Conservation (phyloP, 2,329 filamentous ascomycete species). For the Fusarium sp. region DNA sequence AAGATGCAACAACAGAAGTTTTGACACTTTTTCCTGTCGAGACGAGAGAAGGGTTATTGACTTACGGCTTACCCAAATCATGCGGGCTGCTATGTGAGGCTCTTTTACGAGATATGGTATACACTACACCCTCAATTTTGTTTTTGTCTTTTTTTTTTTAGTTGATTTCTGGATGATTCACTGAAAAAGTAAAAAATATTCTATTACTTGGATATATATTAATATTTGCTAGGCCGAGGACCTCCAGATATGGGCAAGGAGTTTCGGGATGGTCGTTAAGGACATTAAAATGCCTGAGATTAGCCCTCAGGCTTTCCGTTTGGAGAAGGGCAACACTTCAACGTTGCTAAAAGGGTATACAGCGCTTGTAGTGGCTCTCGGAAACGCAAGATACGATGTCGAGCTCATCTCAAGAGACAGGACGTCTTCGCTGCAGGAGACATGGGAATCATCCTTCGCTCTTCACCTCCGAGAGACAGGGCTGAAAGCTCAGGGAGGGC, state of each 20-base stretch:
- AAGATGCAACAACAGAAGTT: constrained; percentile 43
- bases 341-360: constrained; percentile 43
- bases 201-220: constrained; percentile 5
- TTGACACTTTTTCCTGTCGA: constrained; percentile 42
- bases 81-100: constrained; percentile 39
- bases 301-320: constrained; percentile 43
- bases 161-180: neutral
- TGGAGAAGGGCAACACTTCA: constrained; percentile 44
- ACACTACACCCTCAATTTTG: constrained; percentile 1
- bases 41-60: constrained; percentile 41
- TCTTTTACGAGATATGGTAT: constrained; percentile 41
- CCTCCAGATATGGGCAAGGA: constrained; percentile 40
- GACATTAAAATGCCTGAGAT: constrained; percentile 41
- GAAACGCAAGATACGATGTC: constrained; percentile 42
- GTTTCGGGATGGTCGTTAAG: constrained; percentile 40
- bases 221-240: constrained; percentile 33
- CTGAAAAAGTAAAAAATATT: neutral
- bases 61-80: constrained; percentile 43
- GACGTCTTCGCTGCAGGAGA: constrained; percentile 35
- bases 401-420: constrained; percentile 43
- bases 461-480: constrained; percentile 44
- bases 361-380: constrained; percentile 42
- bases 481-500: constrained; percentile 40
- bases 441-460: constrained; percentile 38
- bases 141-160: constrained; percentile 1